Conservation (phyloP, 2,329 filamentous ascomycete species). For the Aspergillus caelatus region DNA sequence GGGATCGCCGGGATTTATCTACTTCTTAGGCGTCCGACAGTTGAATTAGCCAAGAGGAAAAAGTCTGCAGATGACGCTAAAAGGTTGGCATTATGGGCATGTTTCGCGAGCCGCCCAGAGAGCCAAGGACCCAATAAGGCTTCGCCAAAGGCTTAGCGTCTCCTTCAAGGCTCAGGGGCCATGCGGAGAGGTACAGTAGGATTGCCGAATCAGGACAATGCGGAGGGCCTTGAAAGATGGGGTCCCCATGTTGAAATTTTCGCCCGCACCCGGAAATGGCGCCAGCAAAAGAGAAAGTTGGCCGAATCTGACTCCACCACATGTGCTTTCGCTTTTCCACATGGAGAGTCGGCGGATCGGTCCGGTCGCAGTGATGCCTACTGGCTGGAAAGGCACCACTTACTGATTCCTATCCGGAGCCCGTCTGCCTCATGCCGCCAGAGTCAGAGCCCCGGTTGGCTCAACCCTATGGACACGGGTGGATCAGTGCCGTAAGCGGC, state of each 20-base stretch:
- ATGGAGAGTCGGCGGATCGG: background rate
- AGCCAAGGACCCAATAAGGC: slow-evolving; percentile 7
- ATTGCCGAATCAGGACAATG: slow-evolving; percentile 4
- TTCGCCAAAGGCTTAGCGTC: slow-evolving; percentile 2
- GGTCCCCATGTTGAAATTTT: background rate
- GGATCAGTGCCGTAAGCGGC: slow-evolving; percentile 4
- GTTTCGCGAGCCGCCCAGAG: slow-evolving; percentile 1
- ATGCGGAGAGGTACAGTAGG: background rate
- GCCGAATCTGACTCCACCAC: background rate
- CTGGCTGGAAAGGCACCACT: background rate
- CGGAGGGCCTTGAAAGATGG: background rate
- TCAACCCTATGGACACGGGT: background rate
- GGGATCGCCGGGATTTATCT: background rate
- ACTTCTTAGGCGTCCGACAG: background rate
- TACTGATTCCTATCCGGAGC: background rate
- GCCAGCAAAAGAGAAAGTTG: background rate
- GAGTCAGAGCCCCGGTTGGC: background rate
- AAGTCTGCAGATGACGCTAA: slow-evolving; percentile 3
- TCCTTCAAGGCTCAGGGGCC: background rate
- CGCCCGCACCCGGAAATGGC: background rate
- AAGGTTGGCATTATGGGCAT: background rate
- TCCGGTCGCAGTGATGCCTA: background rate
- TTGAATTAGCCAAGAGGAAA: background rate
- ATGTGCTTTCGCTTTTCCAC: background rate
- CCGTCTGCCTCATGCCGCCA: background rate